phyloP scores from a whole-genome alignment of 2,329 filamentous ascomycete genomes.

The Colletotrichum sojae region DNA sequence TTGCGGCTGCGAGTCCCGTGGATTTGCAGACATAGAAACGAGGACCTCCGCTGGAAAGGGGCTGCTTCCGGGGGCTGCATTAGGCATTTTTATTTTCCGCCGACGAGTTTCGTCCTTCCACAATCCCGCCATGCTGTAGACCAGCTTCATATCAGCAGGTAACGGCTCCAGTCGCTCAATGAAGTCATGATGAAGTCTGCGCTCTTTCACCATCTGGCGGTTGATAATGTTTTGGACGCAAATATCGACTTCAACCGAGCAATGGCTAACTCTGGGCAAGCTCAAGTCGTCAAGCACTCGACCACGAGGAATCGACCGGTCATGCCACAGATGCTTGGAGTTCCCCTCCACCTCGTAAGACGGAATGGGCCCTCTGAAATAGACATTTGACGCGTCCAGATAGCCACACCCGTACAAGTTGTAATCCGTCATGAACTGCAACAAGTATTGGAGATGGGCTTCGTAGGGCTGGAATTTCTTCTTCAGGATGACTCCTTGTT shows the following conservation, averaged over 20 bases:
- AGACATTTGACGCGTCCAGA: slow-evolving; percentile 78
- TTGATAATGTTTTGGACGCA: slow-evolving; percentile 92
- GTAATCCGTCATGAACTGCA: slow-evolving; percentile 99
- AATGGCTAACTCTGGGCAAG: slow-evolving; percentile 87
- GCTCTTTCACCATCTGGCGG: slow-evolving; percentile 78
- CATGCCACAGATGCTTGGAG: slow-evolving; percentile 83
- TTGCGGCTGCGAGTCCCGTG: slow-evolving; percentile 78
- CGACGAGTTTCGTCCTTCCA: slow-evolving; percentile 92
- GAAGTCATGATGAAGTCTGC: slow-evolving; percentile 90
- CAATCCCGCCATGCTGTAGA: slow-evolving; percentile 92
- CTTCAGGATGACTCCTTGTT: slow-evolving; percentile 90
- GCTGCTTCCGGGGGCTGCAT: slow-evolving; percentile 74
- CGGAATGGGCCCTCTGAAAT: slow-evolving; percentile 84
- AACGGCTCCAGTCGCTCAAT: slow-evolving; percentile 78
- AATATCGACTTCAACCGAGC: slow-evolving; percentile 90
- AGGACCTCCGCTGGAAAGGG: slow-evolving; percentile 87
- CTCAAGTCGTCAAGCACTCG: slow-evolving; percentile 73
- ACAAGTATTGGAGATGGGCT: slow-evolving; percentile 89
- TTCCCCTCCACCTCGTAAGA: slow-evolving; percentile 72
- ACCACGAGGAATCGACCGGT: slow-evolving; percentile 74
- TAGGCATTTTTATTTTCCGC: slow-evolving; percentile 79
- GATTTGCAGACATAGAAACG: slow-evolving; percentile 89
- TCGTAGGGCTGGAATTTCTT: slow-evolving; percentile 91
- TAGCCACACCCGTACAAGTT: slow-evolving; percentile 96
- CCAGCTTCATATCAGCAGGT: slow-evolving; percentile 80